Conservation (phyloP, 306 rosid genomes). For the Oxytropis ochrocephala region DNA sequence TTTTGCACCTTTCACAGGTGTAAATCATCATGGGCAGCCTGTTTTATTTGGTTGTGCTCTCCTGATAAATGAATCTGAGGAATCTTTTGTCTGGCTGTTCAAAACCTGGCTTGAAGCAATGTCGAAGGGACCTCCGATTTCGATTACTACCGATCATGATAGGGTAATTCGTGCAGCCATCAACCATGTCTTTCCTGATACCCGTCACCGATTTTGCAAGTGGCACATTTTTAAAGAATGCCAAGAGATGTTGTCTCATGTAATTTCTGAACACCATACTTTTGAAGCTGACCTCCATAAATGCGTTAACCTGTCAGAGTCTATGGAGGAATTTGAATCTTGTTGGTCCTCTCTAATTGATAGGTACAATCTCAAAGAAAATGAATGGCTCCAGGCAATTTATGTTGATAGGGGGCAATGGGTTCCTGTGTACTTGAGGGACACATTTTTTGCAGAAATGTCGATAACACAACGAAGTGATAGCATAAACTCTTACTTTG, state of each 20-base stretch:
- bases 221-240: constrained; percentile 36
- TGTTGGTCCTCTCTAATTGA: constrained; percentile 28
- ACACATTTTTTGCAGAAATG: constrained; percentile 30
- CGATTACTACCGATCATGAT: constrained; percentile 34
- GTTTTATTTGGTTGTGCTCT: constrained; percentile 29
- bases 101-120: constrained; percentile 30
- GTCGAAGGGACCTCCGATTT: constrained; percentile 19
- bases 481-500: constrained; percentile 34
- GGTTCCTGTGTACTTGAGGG: constrained; percentile 35
- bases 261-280: constrained; percentile 20
- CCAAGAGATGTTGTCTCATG: constrained; percentile 29
- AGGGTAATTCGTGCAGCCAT: constrained; percentile 31
- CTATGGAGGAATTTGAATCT: constrained; percentile 28
- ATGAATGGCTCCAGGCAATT: constrained; percentile 26
- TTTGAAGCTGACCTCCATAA: constrained; percentile 32
- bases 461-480: constrained; percentile 34
- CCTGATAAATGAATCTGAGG: constrained; percentile 27
- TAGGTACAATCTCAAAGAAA: constrained; percentile 19
- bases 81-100: constrained; percentile 30
- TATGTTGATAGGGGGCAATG: constrained; percentile 29
- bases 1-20: constrained; percentile 30
- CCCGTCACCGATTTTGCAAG: constrained; percentile 34
- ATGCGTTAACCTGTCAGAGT: constrained; percentile 27
- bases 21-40: constrained; percentile 33
- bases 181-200: constrained; percentile 23